Evolutionary conservation across 495 filamentous ascomycete species (phyloP), one percentile per base, ranked within the genome.

Genomic region (Aspergillus nidulans): DNA sequence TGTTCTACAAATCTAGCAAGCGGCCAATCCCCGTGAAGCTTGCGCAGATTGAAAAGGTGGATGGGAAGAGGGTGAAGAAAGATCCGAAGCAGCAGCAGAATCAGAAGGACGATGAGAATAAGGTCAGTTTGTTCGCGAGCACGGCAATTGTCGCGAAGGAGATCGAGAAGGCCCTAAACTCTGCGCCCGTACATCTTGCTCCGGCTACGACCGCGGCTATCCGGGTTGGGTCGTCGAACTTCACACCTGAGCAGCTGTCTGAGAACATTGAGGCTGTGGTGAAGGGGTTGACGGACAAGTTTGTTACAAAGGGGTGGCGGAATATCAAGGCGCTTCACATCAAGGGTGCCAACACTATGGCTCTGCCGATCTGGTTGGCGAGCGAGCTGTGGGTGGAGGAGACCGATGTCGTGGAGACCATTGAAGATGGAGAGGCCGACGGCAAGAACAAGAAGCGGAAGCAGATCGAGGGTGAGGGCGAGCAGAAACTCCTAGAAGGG

Each of bases 321-420:
- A 90, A 89, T 64, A 81, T 97, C 47, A 84, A 85, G 69, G 80
- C 81, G 44, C 67, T 97, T 43, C 91, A 96, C 73, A 77, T 98
- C 71, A 98, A 97, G 77, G 87, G 88, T 6, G 85, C 89, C 9
- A 82, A 86, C 60, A 95, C 91, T 9, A 87, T 82, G 55, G 90
- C 92, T 12, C 75, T 98, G 60, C 94, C 94, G 13, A 84, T 98
- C 56, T 98, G 90, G 87, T 75, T 97, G 63, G 87, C 94, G 8
- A 83, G 86, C 63, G 89, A 97, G 75, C 72, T 98, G 49, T 98
- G 92, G 90, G 73, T 87, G 28, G 87, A 90, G 48, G 87, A 92
- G 58, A 76, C 70, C 19, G 88, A 95, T 69, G 86, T 97, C 5
- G 70, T 95, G 61, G 82, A 82, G 49, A 68, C 81, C 40, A 75